Evolutionary conservation across 306 rosid species (phyloP), one percentile per base, ranked within the genome.

Genomic region (Glycine tomentella): DNA sequence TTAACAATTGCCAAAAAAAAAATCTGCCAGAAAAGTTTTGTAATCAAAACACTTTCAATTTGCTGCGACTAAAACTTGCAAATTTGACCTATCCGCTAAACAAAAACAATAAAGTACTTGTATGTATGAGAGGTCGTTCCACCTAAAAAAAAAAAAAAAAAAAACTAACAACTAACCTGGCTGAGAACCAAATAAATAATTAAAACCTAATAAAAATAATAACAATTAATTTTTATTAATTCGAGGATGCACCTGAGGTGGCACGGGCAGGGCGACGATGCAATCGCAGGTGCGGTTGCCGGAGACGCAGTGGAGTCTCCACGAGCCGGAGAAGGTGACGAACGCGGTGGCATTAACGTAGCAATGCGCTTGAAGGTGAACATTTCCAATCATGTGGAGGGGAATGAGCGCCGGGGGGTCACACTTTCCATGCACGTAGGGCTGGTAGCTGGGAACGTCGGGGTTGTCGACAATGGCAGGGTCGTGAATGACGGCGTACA

Each of bases 361-460:
- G 7, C 97, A 92, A 64, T 91, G 87, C 2, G 61, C 95, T 8
- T 15, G 62, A 7, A 90, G 88, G 15, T 90, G 86, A 12, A 94
- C 66, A 11, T 46, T 8, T 2, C 61, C 76, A 25, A 75, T 87
- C 90, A 90, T 87, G 88, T 89, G 93, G 7, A 94, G 88, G 15
- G 98, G 98, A 78, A 94, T 92, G 51, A 91, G 78, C 0, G 98
- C 97, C 38, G 98, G 88, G 1, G 93, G 91, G 11, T 94, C 93
- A 42, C 91, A 88, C 84, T 82, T 76, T 61, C 98, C 98, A 48
- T 94, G 90, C 46, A 94, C 98, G 65, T 94, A 89, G 0, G 98
- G 98, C 89, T 94, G 98, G 85, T 94, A 92, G 76, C 93, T 91
- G 2, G 98, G 97, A 9, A 94, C 79, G 64, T 94, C 97, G 3